A percentile compares a stretch with the other conserved stretches of the same genome.
Evolutionary conservation across 257 asterid genomes (phyloP).

Genomic region (Lithospermum erythrorhizon): DNA sequence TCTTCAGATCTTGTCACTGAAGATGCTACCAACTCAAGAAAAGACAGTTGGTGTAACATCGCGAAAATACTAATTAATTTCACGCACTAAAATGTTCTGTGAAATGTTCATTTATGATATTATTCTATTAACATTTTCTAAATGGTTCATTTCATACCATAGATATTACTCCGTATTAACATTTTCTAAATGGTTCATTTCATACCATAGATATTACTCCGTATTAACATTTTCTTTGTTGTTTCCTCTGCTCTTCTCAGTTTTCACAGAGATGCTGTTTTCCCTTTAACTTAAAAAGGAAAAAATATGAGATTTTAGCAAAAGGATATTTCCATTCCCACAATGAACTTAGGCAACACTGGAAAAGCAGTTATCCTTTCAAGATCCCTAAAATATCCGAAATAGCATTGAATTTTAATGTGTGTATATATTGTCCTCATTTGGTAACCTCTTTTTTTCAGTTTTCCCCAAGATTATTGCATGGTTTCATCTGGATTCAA

Average conservation of each 20-base stretch:
- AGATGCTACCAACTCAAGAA: too few relatives aligned
- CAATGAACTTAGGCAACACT: neutral
- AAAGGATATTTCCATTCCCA: neutral
- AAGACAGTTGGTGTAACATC: too few relatives aligned
- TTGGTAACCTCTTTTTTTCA: neutral
- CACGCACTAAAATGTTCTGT: too few relatives aligned
- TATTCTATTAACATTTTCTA: too few relatives aligned
- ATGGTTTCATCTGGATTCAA: neutral
- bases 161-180: too few relatives aligned
- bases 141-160: neutral
- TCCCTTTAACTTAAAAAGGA: neutral
- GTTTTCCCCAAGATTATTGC: neutral
- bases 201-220: too few relatives aligned
- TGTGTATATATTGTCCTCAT: neutral
- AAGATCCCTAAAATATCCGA: neutral
- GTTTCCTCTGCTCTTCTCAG: too few relatives aligned
- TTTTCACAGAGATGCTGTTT: neutral
- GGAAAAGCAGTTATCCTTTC: too few relatives aligned
- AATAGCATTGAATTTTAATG: neutral
- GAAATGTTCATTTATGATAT: too few relatives aligned
- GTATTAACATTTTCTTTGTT: neutral
- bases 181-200: neutral
- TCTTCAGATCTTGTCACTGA: too few relatives aligned
- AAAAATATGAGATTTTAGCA: neutral
- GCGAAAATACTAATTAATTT: too few relatives aligned